phyloP scores from a whole-genome alignment of 345 rosid genomes.

The Aurinia saxatilis region DNA sequence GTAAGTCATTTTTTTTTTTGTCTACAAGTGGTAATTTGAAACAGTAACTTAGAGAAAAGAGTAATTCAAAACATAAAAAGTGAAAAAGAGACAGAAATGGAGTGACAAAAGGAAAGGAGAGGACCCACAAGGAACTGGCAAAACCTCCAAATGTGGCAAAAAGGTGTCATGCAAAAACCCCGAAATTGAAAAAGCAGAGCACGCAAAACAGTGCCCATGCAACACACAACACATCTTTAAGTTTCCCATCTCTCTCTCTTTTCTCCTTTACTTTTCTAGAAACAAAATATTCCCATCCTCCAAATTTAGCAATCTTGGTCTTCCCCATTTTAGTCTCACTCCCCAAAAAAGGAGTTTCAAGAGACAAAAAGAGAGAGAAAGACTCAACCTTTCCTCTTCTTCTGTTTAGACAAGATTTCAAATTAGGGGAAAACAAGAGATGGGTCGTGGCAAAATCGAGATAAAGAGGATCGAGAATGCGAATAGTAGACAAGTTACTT shows the following conservation, averaged over 20 bases:
- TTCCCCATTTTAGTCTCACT: slow-evolving; percentile 22
- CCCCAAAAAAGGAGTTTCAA: not conserved
- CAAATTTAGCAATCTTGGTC: slow-evolving; percentile 35
- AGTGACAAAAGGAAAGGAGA: slow-evolving; percentile 21
- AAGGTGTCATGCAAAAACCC: slow-evolving; percentile 36
- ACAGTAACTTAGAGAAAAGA: too few relatives aligned
- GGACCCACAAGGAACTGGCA: slow-evolving; percentile 23
- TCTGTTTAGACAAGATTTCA: not conserved
- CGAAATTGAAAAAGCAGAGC: slow-evolving; percentile 19
- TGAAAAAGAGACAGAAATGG: not conserved
- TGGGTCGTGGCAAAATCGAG: slow-evolving; percentile 97
- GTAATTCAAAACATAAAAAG: not conserved
- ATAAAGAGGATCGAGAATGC: slow-evolving; percentile 92
- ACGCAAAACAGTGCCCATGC: slow-evolving; percentile 47
- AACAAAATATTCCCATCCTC: not conserved
- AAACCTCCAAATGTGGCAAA: slow-evolving; percentile 41
- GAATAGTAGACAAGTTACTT: slow-evolving; percentile 92
- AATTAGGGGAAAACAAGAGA: slow-evolving; percentile 2
- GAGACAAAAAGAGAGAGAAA: not conserved
- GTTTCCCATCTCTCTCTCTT: slow-evolving; percentile 32
- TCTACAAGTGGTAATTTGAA: too few relatives aligned
- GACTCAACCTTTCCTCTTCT: not conserved
- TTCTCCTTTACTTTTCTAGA: slow-evolving; percentile 20
- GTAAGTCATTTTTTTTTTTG: too few relatives aligned
- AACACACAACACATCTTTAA: slow-evolving; percentile 45